Evolutionary conservation across 768 basidiomycete species (phyloP), one percentile per base, ranked within the genome.

Genomic region (Mycena albidolilacea): DNA sequence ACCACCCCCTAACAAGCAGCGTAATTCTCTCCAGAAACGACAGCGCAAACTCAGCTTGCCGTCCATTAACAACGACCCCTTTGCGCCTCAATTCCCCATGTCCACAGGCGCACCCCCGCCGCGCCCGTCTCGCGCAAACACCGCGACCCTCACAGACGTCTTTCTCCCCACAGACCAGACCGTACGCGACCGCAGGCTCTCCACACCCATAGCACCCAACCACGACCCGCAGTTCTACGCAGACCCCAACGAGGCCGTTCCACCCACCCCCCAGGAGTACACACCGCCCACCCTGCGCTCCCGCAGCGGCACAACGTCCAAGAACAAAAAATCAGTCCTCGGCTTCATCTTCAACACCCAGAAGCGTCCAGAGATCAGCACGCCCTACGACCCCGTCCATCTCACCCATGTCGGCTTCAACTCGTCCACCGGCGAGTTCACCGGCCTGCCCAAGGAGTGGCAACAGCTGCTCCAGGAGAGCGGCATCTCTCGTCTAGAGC

Each of bases 321-420:
- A 89, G 81, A 71, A 84, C 43, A 89, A 88, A 84, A 93, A 92
- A 83, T 90, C 93, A 73, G 90, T 95, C 80, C 87, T 95, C 78
- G 88, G 93, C 50, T 91, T 95, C 79, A 91, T 96, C 77, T 91
- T 95, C 82, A 92, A 89, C 79, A 86, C 89, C 68, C 88, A 89
- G 48, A 95, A 94, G 82, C 90, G 93, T 14, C 91, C 90, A 15
- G 96, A 97, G 83, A 99, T 99, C 86, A 96, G 95, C 81, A 97
- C 97, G 0, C 98, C 98, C 0, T 99, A 97, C 81, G 98, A 99
- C 83, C 98, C 98, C 41, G 97, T 99, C 48, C 97, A 99, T 85
- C 93, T 99, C 79, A 99, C 98, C 3, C 98, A 99, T 81, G 98
- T 99, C 80, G 97, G 97, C 71, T 99, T 98, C 91, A 98, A 99